These are phyloP conservation scores for Fagopyrum esculentum DNA, from an alignment of 148 eudicot species.

Conservation along the genomic window DNA sequence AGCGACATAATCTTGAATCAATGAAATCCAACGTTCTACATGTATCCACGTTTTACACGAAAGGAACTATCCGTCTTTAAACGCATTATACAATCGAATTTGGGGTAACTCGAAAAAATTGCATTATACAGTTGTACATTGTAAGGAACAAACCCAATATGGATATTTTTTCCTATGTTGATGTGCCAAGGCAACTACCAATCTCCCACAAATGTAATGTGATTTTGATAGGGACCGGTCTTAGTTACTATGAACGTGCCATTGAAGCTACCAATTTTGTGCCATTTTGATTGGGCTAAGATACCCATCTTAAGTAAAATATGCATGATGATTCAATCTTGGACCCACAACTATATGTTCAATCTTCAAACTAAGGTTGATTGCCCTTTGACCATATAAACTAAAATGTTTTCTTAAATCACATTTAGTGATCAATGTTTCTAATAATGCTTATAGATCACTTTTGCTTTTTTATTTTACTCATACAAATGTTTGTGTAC, in stretches of 20 bases:
- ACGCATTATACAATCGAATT: too few species aligned
- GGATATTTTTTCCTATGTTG: not conserved
- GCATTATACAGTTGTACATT: too few species aligned
- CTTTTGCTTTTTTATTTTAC: not conserved
- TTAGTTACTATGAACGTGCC: slow-evolving; percentile 3
- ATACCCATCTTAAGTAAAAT: slow-evolving; percentile 3
- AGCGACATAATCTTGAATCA: too few species aligned
- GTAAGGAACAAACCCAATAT: not conserved
- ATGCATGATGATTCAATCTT: slow-evolving; percentile 7
- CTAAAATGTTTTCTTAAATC: not conserved
- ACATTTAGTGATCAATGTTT: not conserved
- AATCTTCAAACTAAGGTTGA: slow-evolving; percentile 3
- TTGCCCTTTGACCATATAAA: slow-evolving; percentile 2
- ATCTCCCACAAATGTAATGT: slow-evolving; percentile 8
- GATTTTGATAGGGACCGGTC: not conserved
- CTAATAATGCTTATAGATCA: not conserved
- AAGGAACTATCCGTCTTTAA: too few species aligned
- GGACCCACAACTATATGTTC: slow-evolving; percentile 10
- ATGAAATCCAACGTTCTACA: too few species aligned
- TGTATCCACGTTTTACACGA: too few species aligned
- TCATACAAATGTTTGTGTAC: not conserved
- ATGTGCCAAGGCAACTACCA: slow-evolving; percentile 12
- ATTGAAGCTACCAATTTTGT: slow-evolving; percentile 5
- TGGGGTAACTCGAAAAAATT: too few species aligned
- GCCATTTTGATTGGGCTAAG: slow-evolving; percentile 12